Base-by-base conservation (phyloP, 169 alveolate species). In the Plasmodium blacklocki region DNA sequence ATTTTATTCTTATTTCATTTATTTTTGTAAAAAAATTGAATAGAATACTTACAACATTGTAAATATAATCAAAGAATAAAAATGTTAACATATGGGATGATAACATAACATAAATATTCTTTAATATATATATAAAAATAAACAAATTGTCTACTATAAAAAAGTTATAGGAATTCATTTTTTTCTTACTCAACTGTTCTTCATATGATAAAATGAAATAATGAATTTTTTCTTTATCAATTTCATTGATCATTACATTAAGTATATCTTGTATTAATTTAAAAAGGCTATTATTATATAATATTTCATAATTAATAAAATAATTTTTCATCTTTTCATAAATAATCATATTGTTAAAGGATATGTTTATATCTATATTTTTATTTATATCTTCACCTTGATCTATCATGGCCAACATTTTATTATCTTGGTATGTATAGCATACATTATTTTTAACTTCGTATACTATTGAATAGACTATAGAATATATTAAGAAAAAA, bases 121-220 rank as follows among this genome's bases (percentile, higher is more conserved):
- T 86, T 45, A 86, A 39, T 7, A 86, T 49, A 32, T 72, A 86
- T 11, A 86, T 67, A 54, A 86, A 63, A 66, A 86, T 86, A 64
- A 86, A 86, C 29, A 86, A 47, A 86, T 86, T 86, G 52, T 86
- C 92, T 29, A 86, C 92, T 11, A 86, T 23, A 32, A 86, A 86
- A 39, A 86, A 71, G 52, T 86, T 86, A 5, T 5, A 3, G 6
- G 88, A 71, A 26, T 86, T 86, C 87, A 86, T 73, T 67, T 86
- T 86, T 29, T 86, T 70, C 72, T 86, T 86, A 52, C 49, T 72
- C 6, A 71, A 59, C 21, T 86, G 92, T 63, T 86, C 88, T 86
- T 70, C 92, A 86, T 86, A 86, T n/a, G 88, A 72, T 7, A 39
- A 29, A 32, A 86, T 50, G 73, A 86, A 71, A n/a, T 56, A 39